These are phyloP conservation scores for Lithocarpus polystachyus DNA, from an alignment of 306 rosid species.

Conservation along the genomic window DNA sequence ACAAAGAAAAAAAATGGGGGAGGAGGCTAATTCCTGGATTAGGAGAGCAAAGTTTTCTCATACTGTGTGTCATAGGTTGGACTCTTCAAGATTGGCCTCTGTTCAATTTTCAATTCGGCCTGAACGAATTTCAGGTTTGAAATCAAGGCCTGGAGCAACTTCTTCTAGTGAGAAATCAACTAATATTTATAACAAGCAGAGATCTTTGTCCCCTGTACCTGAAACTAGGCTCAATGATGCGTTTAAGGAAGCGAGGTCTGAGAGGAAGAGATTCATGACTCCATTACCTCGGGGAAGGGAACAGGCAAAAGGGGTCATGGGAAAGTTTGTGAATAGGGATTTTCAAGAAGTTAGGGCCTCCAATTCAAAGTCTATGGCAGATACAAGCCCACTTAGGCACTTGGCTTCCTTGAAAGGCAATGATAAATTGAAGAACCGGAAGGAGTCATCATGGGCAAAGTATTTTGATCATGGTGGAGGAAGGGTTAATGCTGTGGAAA, in stretches of 20 bases:
- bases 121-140: conserved; percentile 38
- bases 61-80: conserved; percentile 78
- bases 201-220: conserved; percentile 83
- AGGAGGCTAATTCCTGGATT: conserved; percentile 72
- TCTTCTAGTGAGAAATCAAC: conserved; percentile 16
- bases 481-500: conserved; percentile 68
- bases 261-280: conserved; percentile 65
- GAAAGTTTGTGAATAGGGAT: conserved; percentile 40
- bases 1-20: conserved; percentile 48
- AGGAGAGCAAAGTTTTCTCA: conserved; percentile 86
- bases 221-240: conserved; percentile 40
- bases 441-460: conserved; percentile 70
- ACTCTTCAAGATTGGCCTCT: conserved; percentile 43
- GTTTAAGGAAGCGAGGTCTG: conserved; percentile 71
- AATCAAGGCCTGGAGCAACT: conserved; percentile 38
- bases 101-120: conserved; percentile 32
- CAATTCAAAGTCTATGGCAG: conserved; percentile 15
- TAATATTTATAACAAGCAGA: conserved; percentile 44
- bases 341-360: conserved; percentile 24
- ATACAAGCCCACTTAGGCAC: conserved; percentile 44
- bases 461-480: conserved; percentile 72
- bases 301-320: conserved; percentile 41
- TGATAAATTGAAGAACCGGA: conserved; percentile 43
- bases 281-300: conserved; percentile 58
- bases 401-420: conserved; percentile 36